phyloP scores from a whole-genome alignment of 164 flowering plant genomes.

The Aristolochia fimbriata region DNA sequence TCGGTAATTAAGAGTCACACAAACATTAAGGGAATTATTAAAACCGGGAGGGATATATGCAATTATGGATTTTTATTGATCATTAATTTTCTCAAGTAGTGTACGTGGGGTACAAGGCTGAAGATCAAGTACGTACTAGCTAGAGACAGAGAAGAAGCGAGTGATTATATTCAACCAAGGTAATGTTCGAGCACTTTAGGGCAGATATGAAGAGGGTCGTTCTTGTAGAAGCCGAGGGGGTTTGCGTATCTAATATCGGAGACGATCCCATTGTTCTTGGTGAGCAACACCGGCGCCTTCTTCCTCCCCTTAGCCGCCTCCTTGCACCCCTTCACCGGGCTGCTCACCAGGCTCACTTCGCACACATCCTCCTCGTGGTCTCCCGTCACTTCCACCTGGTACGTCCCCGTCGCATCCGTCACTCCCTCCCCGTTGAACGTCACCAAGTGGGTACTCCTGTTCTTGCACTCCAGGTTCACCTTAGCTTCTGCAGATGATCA shows the following conservation, averaged over 20 bases:
- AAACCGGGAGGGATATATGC: too few relatives aligned
- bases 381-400: slow-evolving; percentile 27
- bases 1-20: too few relatives aligned
- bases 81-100: too few relatives aligned
- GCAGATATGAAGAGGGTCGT: slow-evolving; percentile 27
- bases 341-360: slow-evolving; percentile 25
- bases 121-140: too few relatives aligned
- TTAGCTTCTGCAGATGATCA: slow-evolving; percentile 4
- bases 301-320: slow-evolving; percentile 11
- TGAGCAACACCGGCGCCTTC: slow-evolving; percentile 30
- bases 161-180: neutral
- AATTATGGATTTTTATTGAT: too few relatives aligned
- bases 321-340: slow-evolving; percentile 30
- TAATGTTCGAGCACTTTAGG: slow-evolving; percentile 14
- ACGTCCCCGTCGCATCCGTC: slow-evolving; percentile 28
- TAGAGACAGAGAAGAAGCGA: too few relatives aligned
- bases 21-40: too few relatives aligned
- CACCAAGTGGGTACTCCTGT: slow-evolving; percentile 16
- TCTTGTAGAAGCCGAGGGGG: slow-evolving; percentile 46
- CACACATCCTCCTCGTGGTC: slow-evolving; percentile 59
- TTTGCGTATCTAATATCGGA: slow-evolving; percentile 29
- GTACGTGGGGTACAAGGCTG: too few relatives aligned
- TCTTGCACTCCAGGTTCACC: slow-evolving; percentile 35
- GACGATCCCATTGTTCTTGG: slow-evolving; percentile 37
- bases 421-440: slow-evolving; percentile 24